These are phyloP conservation scores for Biscogniauxia sp. DNA, from an alignment of 2,329 filamentous ascomycete genomes.

Conservation along the genomic window DNA sequence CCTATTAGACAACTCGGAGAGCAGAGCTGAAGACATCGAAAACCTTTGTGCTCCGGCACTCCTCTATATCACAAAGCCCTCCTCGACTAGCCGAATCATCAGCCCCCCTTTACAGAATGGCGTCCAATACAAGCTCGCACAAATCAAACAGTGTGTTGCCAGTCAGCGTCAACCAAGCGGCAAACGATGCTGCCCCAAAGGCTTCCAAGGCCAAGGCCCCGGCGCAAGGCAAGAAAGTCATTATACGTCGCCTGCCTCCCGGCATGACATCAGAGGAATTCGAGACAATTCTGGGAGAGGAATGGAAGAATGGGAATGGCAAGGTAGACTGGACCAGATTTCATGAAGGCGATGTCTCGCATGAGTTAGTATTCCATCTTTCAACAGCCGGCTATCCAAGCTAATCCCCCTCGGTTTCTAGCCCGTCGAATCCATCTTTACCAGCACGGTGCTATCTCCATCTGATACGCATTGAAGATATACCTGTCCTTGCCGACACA, in stretches of 20 bases:
- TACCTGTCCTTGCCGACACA: slow-evolving; percentile 65
- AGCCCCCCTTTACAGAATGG: slow-evolving; percentile 4
- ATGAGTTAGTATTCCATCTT: slow-evolving; percentile 60
- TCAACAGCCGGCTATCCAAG: slow-evolving; percentile 8
- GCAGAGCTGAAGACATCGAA: background rate
- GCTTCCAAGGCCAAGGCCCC: slow-evolving; percentile 48
- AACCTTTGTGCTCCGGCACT: background rate
- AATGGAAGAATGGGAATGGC: slow-evolving; percentile 78
- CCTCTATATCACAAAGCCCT: background rate
- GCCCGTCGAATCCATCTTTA: slow-evolving; percentile 79
- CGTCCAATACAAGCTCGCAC: slow-evolving; percentile 22
- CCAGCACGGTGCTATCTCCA: slow-evolving; percentile 82
- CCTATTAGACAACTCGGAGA: background rate
- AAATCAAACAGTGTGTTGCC: slow-evolving; percentile 54
- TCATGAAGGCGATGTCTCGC: slow-evolving; percentile 67
- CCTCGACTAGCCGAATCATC: background rate
- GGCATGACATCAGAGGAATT: slow-evolving; percentile 81
- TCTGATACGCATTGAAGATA: slow-evolving; percentile 67
- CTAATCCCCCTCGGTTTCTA: slow-evolving; percentile 33
- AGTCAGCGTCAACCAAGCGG: slow-evolving; percentile 44
- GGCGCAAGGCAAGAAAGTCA: slow-evolving; percentile 72
- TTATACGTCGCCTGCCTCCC: slow-evolving; percentile 81
- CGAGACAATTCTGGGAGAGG: slow-evolving; percentile 65
- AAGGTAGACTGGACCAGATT: slow-evolving; percentile 83
- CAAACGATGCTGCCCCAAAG: slow-evolving; percentile 37